phyloP scores from a whole-genome alignment of 257 asterid species.

The Catharanthus roseus region DNA sequence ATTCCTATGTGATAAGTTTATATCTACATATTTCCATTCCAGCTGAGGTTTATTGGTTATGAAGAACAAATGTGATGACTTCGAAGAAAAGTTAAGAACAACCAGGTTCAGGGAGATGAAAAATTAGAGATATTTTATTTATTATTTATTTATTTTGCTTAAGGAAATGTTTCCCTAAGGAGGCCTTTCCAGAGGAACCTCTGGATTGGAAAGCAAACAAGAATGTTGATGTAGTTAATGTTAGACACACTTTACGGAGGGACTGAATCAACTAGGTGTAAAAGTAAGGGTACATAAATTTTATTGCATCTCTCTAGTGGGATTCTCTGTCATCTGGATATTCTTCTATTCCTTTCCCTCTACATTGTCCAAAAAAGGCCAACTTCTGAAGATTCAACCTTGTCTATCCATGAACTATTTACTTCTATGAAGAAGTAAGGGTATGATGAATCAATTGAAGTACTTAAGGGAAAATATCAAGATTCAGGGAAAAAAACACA shows the following conservation, averaged over 20 bases:
- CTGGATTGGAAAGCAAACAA: not conserved
- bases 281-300: not conserved
- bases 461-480: not conserved
- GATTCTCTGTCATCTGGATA: not conserved
- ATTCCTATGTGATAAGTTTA: not conserved
- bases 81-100: not conserved
- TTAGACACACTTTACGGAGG: not conserved
- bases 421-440: not conserved
- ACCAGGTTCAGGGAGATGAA: not conserved
- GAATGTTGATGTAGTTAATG: not conserved
- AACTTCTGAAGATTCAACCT: not conserved
- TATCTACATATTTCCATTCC: not conserved
- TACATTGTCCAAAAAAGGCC: not conserved
- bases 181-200: not conserved
- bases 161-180: too few species aligned
- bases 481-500: not conserved
- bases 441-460: not conserved
- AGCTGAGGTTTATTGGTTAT: constrained; percentile 1
- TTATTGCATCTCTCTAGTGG: not conserved
- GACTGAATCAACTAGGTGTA: not conserved
- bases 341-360: not conserved
- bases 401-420: not conserved
- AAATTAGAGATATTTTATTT: not conserved
- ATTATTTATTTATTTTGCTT: not conserved
- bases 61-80: not conserved